Conservation (phyloP, 257 asterid species). For the Lycium ferocissimum region DNA sequence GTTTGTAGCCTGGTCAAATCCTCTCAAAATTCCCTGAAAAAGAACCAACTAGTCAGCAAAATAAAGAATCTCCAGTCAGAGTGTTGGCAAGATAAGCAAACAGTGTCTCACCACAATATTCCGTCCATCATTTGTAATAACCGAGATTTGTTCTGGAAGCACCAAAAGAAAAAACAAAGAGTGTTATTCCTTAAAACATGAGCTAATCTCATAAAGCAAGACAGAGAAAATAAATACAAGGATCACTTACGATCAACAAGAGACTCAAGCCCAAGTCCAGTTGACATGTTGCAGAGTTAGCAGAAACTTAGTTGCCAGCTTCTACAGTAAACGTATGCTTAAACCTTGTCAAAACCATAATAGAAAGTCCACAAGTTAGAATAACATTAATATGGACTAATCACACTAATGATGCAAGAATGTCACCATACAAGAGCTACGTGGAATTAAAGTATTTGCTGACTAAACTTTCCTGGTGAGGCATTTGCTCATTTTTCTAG, state of each 20-base stretch:
- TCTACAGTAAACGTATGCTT: slow-evolving; percentile 7
- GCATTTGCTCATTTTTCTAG: slow-evolving; percentile 16
- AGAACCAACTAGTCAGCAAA: slow-evolving; percentile 21
- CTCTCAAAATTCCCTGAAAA: slow-evolving; percentile 87
- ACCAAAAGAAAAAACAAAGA: slow-evolving; percentile 35
- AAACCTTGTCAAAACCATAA: slow-evolving; percentile 20
- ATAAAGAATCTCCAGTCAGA: not conserved
- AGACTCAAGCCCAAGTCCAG: slow-evolving; percentile 77
- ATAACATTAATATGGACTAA: not conserved
- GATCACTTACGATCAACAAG: slow-evolving; percentile 80
- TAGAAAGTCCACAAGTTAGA: not conserved
- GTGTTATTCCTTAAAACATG: slow-evolving; percentile 5
- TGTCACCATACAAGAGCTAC: not conserved
- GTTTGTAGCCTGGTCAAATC: slow-evolving; percentile 96
- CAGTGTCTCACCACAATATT: slow-evolving; percentile 78
- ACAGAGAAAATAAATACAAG: not conserved
- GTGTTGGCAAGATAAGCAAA: not conserved
- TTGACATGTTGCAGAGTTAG: slow-evolving; percentile 53
- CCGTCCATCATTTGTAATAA: slow-evolving; percentile 94
- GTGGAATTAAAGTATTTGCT: not conserved
- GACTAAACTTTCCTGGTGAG: not conserved
- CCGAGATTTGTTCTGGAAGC: slow-evolving; percentile 77
- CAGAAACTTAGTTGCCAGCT: slow-evolving; percentile 18
- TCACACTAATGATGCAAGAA: not conserved
- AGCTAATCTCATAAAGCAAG: slow-evolving; percentile 24